phyloP scores from a whole-genome alignment of 306 rosid species.

The Vigna nakashimae region DNA sequence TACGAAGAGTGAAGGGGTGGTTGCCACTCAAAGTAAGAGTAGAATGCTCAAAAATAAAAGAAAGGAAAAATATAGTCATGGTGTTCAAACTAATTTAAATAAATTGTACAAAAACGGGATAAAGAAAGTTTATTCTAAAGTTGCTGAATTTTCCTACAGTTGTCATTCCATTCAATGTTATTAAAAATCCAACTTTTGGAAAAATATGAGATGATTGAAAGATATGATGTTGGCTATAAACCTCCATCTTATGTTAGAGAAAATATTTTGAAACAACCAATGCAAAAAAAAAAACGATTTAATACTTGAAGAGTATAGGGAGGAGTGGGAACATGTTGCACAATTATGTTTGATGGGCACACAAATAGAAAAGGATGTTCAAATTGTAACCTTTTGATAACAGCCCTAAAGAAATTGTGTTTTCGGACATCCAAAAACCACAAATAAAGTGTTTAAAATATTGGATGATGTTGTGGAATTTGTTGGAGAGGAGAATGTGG shows the following conservation, averaged over 20 bases:
- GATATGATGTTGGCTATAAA: not conserved
- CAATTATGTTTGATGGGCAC: too few relatives aligned
- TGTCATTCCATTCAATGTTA: not conserved
- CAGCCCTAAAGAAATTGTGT: not conserved
- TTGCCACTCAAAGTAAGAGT: too few relatives aligned
- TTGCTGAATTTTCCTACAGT: not conserved
- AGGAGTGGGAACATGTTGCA: not conserved
- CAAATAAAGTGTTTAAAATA: too few relatives aligned
- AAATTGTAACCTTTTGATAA: too few relatives aligned
- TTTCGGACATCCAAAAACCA: too few relatives aligned
- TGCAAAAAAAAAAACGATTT: too few relatives aligned
- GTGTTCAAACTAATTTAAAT: not conserved
- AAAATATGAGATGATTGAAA: not conserved
- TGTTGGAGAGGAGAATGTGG: too few relatives aligned
- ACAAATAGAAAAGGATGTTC: not conserved
- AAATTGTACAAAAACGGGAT: too few relatives aligned
- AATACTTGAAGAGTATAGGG: not conserved
- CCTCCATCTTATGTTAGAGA: not conserved
- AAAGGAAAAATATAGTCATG: not conserved
- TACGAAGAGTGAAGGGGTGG: too few relatives aligned
- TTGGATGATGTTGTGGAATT: too few relatives aligned
- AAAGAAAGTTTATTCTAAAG: not conserved
- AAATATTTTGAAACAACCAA: too few relatives aligned
- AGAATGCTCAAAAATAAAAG: too few relatives aligned
- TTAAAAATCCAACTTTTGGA: not conserved